Evolutionary conservation across 2,329 filamentous ascomycete species (phyloP).

Genomic region (Cordyceps cicadae): DNA sequence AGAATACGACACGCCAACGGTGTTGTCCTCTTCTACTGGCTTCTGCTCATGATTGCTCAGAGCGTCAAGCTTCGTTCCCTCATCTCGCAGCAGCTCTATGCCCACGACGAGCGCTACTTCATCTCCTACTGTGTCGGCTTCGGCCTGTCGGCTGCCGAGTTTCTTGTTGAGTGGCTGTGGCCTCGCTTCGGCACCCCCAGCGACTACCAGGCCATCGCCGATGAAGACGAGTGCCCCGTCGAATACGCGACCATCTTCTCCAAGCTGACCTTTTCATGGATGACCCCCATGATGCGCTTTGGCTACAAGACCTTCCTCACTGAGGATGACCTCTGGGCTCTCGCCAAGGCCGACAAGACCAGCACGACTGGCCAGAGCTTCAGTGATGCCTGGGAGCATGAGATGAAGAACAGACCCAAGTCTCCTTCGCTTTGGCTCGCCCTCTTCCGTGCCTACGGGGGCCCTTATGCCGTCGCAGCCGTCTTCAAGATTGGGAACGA

Average conservation of each 20-base stretch:
- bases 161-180: conserved; percentile 76
- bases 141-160: conserved; percentile 61
- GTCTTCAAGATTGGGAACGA: conserved; percentile 89
- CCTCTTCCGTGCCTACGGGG: conserved; percentile 74
- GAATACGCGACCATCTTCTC: conserved; percentile 95
- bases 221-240: conserved; percentile 59
- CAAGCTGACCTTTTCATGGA: conserved; percentile 90
- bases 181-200: conserved; percentile 59
- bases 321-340: conserved; percentile 91
- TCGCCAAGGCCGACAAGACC: conserved; percentile 73
- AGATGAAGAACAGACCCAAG: conserved; percentile 59
- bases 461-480: conserved; percentile 71
- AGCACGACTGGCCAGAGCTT: conserved; percentile 63
- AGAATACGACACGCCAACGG: conserved; percentile 78
- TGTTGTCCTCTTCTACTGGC: conserved; percentile 86
- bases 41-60: conserved; percentile 71
- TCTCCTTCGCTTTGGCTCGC: conserved; percentile 70
- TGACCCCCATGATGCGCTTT: conserved; percentile 95
- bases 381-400: conserved; percentile 64
- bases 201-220: conserved; percentile 47
- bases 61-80: conserved; percentile 80
- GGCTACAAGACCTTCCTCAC: conserved; percentile 89
- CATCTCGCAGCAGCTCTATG: conserved; percentile 66
- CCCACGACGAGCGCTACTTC: conserved; percentile 63
- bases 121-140: conserved; percentile 64